Evolutionary conservation across 192 early-diverging fungal genomes (phyloP), one percentile per base, ranked within the genome.

Genomic region (Backusella mclennaniae): DNA sequence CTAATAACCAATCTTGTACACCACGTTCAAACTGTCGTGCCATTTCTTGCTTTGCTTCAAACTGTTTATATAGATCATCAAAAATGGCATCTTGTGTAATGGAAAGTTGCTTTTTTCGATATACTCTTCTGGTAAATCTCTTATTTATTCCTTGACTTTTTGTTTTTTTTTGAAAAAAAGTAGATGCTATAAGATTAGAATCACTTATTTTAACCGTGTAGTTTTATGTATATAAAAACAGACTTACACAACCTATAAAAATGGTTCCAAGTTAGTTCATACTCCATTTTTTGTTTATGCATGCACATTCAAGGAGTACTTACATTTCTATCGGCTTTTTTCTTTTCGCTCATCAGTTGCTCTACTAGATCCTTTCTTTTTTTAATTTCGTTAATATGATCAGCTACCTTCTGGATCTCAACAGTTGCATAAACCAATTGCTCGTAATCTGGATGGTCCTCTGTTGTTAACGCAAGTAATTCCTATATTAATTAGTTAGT

Each of bases 331-430:
- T 95, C 93, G 12, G 83, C 79, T 71, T 86, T 89, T 35, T 87
- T 87, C 74, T 93, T 93, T 29, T 87, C 88, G 23, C 90, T 90
- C 0, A 96, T 91, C 77, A 94, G 91, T 77, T 93, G 93, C 46
- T 95, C 93, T 5, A 95, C 93, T 66, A 94, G 90, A 80, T 94
- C 95, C 74, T 94, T 95, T 35, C 94, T 87, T 68, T 90, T 88
- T 79, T 96, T 96, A 35, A 94, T 90, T 66, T 93, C 90, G 82
- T 96, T 96, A 71, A 96, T 95, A 36, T 89, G 90, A 67, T 93
- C 94, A 3, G 94, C 95, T 15, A 96, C 86, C 19, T 83, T 78
- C 42, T 91, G 83, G 74, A 91, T 89, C 44, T 85, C 89, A 19
- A 73, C 77, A 26, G 80, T 84, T 2, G 85, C 87, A 21, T 71